phyloP scores from a whole-genome alignment of 306 rosid genomes.

The Prunus dulcis region DNA sequence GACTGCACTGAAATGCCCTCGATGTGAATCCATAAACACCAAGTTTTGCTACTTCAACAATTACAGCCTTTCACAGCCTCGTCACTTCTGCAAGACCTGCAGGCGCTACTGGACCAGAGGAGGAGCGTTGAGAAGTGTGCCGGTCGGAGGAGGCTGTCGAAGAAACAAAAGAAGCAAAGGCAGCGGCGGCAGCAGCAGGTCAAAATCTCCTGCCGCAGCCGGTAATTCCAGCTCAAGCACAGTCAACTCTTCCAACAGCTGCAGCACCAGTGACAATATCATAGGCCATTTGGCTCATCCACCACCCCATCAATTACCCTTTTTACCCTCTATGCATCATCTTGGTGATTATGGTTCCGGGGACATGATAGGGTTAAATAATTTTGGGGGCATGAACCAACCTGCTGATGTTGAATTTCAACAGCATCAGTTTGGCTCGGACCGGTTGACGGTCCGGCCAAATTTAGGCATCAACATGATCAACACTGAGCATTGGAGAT shows the following conservation, averaged over 20 bases:
- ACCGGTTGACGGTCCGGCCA: neutral
- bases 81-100: slow-evolving; percentile 89
- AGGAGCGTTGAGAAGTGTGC: slow-evolving; percentile 80
- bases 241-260: slow-evolving; percentile 41
- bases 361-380: slow-evolving; percentile 33
- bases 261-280: slow-evolving; percentile 32
- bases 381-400: slow-evolving; percentile 35
- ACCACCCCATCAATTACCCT: slow-evolving; percentile 43
- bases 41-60: slow-evolving; percentile 93
- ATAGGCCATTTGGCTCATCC: slow-evolving; percentile 40
- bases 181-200: slow-evolving; percentile 17
- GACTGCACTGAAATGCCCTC: slow-evolving; percentile 60
- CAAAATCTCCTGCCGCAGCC: slow-evolving; percentile 42
- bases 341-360: slow-evolving; percentile 42
- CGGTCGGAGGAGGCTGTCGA: slow-evolving; percentile 90
- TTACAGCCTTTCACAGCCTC: slow-evolving; percentile 75
- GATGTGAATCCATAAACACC: slow-evolving; percentile 83
- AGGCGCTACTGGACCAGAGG: slow-evolving; percentile 93
- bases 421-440: neutral
- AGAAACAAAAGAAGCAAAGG: slow-evolving; percentile 64
- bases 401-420: slow-evolving; percentile 41
- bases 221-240: slow-evolving; percentile 48
- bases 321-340: slow-evolving; percentile 48
- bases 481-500: slow-evolving; percentile 56
- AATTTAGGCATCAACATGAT: slow-evolving; percentile 1